Conservation (phyloP, 225 moss, liverwort and hornwort species). For the Lunularia cruciata region DNA sequence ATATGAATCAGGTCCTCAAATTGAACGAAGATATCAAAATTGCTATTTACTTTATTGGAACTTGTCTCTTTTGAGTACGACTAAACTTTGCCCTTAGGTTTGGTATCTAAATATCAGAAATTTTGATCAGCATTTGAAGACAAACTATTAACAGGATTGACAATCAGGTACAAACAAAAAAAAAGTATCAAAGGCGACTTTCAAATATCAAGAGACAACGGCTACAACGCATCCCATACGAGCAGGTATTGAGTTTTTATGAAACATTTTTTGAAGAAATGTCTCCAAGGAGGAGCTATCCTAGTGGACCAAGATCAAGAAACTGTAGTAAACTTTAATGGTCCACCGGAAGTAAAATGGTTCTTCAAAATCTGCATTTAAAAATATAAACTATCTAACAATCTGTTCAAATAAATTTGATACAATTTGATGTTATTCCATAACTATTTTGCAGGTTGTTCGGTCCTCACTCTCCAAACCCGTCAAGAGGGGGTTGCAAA, state of each 20-base stretch:
- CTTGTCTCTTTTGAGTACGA: neutral
- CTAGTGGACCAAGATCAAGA: neutral
- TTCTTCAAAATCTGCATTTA: neutral
- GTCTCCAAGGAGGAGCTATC: neutral
- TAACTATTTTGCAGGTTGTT: constrained; percentile 26
- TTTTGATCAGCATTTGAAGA: no score
- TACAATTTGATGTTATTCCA: neutral
- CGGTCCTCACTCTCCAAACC: constrained; percentile 26
- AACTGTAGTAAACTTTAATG: neutral
- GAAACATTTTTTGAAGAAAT: no score
- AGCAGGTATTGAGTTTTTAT: constrained; percentile 6
- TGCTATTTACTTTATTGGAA: neutral
- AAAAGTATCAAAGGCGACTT: constrained; percentile 29
- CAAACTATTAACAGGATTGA: neutral
- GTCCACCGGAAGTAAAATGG: neutral
- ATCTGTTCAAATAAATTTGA: neutral
- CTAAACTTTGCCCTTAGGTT: neutral
- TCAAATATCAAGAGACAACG: constrained; percentile 35
- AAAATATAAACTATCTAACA: neutral
- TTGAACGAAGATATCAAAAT: neutral
- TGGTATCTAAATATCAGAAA: neutral
- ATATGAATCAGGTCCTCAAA: neutral
- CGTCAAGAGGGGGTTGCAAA: constrained; percentile 4
- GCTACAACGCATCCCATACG: constrained; percentile 36
- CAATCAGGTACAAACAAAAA: constrained; percentile 25